Percentiles rank a stretch among this genome's conserved stretches.
Conservation (phyloP, 805 yeast genomes). For the Yamadazyma tumulicola region DNA sequence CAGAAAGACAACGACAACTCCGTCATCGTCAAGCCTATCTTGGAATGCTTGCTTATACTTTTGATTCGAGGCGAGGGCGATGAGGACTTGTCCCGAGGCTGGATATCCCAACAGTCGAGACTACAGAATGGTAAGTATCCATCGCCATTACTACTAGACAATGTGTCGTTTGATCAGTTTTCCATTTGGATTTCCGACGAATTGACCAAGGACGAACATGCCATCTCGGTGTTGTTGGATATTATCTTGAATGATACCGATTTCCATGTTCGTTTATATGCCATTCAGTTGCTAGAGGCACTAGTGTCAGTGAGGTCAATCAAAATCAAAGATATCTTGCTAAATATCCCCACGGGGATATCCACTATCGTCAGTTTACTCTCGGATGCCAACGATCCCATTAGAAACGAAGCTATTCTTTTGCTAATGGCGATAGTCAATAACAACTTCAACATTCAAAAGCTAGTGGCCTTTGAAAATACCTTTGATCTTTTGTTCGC, state of each 20-base stretch:
- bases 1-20: constrained; percentile 64
- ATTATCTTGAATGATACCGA: constrained; percentile 53
- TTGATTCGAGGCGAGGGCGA: constrained; percentile 66
- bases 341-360: constrained; percentile 73
- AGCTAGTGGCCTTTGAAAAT: constrained; percentile 90
- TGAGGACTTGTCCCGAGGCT: constrained; percentile 61
- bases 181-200: constrained; percentile 96
- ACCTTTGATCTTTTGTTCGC: constrained; percentile 78
- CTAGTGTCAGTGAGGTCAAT: constrained; percentile 71
- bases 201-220: constrained; percentile 54
- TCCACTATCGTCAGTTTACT: constrained; percentile 62
- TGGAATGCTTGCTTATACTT: constrained; percentile 81
- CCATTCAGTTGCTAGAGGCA: constrained; percentile 82
- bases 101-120: constrained; percentile 75
- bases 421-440: constrained; percentile 80
- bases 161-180: constrained; percentile 70
- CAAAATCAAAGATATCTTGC: constrained; percentile 69
- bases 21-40: constrained; percentile 69
- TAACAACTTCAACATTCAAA: constrained; percentile 82
- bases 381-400: constrained; percentile 62
- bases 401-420: constrained; percentile 82
- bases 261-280: constrained; percentile 75
- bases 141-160: constrained; percentile 60
- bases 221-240: constrained; percentile 26
- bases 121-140: constrained; percentile 75